Base-by-base conservation (phyloP, 2,329 filamentous ascomycete species). In the Trichoderma citrinoviride region DNA sequence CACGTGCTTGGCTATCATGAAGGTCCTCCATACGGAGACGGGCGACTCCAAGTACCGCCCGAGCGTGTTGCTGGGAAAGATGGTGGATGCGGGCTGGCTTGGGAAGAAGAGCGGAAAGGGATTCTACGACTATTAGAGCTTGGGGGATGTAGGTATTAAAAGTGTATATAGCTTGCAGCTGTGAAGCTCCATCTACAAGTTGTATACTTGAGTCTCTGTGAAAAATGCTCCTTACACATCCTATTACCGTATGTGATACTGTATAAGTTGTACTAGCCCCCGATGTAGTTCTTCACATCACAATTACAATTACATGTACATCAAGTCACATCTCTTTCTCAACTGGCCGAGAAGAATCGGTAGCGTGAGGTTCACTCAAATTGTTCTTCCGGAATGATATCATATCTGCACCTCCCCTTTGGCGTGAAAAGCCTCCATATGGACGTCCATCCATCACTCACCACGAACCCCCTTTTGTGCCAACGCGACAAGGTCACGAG, bases 61-160 rank as follows among this genome's bases (percentile, higher is more conserved):
- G 2, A 90, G 91, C 54, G 91, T 97, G 23, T 79, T 98, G 70
- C 78, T 99, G 70, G 85, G 87, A 74, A 96, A 96, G 79, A 98
- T 98, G 93, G 95, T 99, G 2, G 93, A 96, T 82, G 95, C 95
- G 19, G 95, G 95, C 2, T 99, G 95, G 95, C 74, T 97, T 68
- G 95, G 95, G 21, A 98, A 97, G 87, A 99, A 99, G 87, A 91
- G 87, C 71, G 93, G 94, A 25, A 97, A 95, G 80, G 95, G 95
- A 2, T 97, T 97, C 76, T 97, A 97, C 73, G 90, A 95, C 65
- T 96, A 97, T 77, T 92, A 77, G 64, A 23, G 23, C 5, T 25
- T 1, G 19, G n/a, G 27, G 17, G 49, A 52, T 1, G 7, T 14
- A 14, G 23, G n/a, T 49, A 23, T 46, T 6, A 46, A 25, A 7